These are phyloP conservation scores for Fraxinus baroniana DNA, from an alignment of 305 asterid genomes.

Conservation along the genomic window DNA sequence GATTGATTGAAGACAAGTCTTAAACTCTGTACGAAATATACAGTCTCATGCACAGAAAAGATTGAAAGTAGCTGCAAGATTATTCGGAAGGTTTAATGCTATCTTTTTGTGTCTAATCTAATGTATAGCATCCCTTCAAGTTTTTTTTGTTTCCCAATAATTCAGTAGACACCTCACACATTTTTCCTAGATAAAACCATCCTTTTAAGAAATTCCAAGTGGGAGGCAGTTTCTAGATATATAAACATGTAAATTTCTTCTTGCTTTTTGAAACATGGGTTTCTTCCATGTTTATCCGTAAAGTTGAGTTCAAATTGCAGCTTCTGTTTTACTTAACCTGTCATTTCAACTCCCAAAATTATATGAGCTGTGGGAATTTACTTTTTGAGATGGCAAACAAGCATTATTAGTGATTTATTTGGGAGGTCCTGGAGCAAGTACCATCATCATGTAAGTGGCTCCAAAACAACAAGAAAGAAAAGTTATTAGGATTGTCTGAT, in stretches of 20 bases:
- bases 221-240: constrained; percentile 7
- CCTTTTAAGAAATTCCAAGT: constrained; percentile 8
- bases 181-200: constrained; percentile 1
- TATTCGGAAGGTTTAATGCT: constrained; percentile 11
- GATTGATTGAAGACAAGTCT: neutral
- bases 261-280: constrained; percentile 5
- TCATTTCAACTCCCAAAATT: neutral
- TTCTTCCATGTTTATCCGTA: neutral
- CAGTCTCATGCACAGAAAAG: neutral
- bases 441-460: neutral
- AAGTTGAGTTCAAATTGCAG: neutral
- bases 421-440: constrained; percentile 10
- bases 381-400: constrained; percentile 14
- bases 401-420: constrained; percentile 5
- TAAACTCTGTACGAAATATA: neutral
- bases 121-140: neutral
- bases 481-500: neutral
- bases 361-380: constrained; percentile 8
- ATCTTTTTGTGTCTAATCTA: constrained; percentile 10
- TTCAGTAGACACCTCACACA: neutral
- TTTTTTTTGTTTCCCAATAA: neutral
- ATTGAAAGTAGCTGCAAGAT: constrained; percentile 8
- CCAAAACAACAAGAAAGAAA: neutral
- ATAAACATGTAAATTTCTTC: constrained; percentile 8
- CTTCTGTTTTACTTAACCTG: neutral